Base-by-base conservation (phyloP, 2,329 filamentous ascomycete species). In the Aspergillus jensenii region DNA sequence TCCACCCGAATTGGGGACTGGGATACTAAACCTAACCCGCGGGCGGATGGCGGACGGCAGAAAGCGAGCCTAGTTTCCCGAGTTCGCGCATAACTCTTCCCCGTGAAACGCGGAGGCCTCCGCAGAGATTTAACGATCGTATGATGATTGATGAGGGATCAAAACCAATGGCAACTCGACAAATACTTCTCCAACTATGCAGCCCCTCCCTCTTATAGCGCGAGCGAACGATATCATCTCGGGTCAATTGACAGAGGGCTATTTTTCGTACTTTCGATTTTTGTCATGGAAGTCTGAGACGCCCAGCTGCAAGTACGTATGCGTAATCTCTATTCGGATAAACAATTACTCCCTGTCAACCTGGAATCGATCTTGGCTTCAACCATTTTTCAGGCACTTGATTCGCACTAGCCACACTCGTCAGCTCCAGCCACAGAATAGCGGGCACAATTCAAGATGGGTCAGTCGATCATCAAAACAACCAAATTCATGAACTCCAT, bases 351-450 rank as follows among this genome's bases (percentile, higher is more conserved):
- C 49, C 49, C 35, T 40, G 35, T 40, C 17, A 21, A 21, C 27
- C n/a, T 31, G 15, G 23, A 31, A 35, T 14, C 27, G 23, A n/a
- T 31, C 17, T 19, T 43, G n/a, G 39, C 8, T 14, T 33, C 37
- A 14, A 31, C 40, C 48, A 21, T 40, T 25, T 17, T 41, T 15
- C 35, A 23, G 48, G 35, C 35, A 51, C 35, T n/a, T 37, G 9
- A 15, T n/a, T 37, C 11, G 21, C 55, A 57, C 55, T 48, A 57
- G 55, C 55, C 55, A 57, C 49, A 46, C 48, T 46, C 48, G 23
- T 37, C 55, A 52, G 53, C 47, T 51, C 39, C 47, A 57, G 55
- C 55, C 55, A 57, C 55, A 57, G 17, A n/a, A 52, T 50, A 33
- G 49, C 49, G 49, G 49, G 49, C 49, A 46, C 41, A 52, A 44